Conservation (phyloP, 2,329 filamentous ascomycete species). For the Cercospora canescens region DNA sequence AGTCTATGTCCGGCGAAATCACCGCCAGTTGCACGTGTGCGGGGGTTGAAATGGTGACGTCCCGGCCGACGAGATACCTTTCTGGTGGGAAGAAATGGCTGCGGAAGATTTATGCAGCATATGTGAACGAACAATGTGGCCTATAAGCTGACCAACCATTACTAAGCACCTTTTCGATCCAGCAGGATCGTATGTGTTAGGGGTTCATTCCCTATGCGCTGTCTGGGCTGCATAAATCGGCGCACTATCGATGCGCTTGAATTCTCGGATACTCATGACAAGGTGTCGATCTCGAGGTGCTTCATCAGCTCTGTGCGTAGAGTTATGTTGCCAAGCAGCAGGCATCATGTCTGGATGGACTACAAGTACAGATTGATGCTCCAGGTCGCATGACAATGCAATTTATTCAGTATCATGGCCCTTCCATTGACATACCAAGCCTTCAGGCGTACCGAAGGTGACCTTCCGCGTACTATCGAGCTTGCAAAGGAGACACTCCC, state of each 20-base stretch:
- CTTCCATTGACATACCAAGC: not conserved
- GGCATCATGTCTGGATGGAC: too few species aligned
- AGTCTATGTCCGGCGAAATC: not conserved
- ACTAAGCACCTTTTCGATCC: not conserved
- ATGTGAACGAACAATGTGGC: not conserved
- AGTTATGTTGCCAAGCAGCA: too few species aligned
- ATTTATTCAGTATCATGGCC: not conserved
- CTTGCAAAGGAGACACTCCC: not conserved
- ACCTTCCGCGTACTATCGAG: not conserved
- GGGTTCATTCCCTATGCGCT: not conserved
- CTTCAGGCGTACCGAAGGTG: not conserved
- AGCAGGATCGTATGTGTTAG: too few species aligned
- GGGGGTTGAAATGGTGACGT: too few species aligned
- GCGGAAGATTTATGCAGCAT: not conserved
- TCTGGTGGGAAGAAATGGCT: too few species aligned
- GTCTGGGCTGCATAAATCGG: not conserved
- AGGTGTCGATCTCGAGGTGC: too few species aligned
- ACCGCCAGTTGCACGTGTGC: too few species aligned
- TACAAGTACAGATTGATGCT: too few species aligned
- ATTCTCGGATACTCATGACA: too few species aligned
- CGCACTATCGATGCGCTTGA: not conserved
- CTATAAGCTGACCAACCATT: not conserved
- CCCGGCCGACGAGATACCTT: too few species aligned
- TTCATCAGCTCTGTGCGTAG: not conserved
- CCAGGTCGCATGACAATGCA: too few species aligned